Evolutionary conservation across 768 basidiomycete species (phyloP).

Genomic region (Hericium rajendrae): DNA sequence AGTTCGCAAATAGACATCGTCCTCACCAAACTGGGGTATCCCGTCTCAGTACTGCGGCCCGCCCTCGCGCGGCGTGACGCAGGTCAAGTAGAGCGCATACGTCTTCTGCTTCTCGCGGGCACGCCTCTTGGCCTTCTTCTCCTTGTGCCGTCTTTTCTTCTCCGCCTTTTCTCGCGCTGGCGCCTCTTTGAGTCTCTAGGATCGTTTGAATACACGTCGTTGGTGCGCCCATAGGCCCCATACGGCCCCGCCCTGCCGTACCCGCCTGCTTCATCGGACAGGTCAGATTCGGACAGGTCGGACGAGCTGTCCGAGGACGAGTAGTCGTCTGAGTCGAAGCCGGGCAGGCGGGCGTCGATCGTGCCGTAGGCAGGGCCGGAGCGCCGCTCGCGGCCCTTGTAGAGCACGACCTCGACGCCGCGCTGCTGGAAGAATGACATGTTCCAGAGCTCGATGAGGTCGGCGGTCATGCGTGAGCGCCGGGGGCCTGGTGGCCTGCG

Average conservation of each 20-base stretch:
- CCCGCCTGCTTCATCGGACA: constrained; percentile 29
- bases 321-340: constrained; percentile 30
- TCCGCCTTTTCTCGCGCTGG: constrained; percentile 46
- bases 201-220: constrained; percentile 34
- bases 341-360: constrained; percentile 46
- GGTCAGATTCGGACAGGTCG: constrained; percentile 24
- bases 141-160: constrained; percentile 50
- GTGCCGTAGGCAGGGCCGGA: constrained; percentile 52
- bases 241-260: constrained; percentile 23
- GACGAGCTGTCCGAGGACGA: constrained; percentile 29
- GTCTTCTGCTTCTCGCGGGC: constrained; percentile 51
- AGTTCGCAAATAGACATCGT: too few relatives aligned
- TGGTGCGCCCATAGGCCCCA: constrained; percentile 21
- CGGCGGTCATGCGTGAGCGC: constrained; percentile 51
- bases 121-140: constrained; percentile 52
- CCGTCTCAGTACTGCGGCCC: constrained; percentile 7
- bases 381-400: constrained; percentile 68
- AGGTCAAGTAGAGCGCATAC: constrained; percentile 56
- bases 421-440: constrained; percentile 62
- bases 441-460: constrained; percentile 77
- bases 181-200: constrained; percentile 39
- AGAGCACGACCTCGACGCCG: constrained; percentile 73
- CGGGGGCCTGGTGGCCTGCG: constrained; percentile 39
- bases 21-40: too few relatives aligned
- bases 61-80: constrained; percentile 26